Conservation (phyloP, 2,329 filamentous ascomycete species). For the Xylaria sp. region DNA sequence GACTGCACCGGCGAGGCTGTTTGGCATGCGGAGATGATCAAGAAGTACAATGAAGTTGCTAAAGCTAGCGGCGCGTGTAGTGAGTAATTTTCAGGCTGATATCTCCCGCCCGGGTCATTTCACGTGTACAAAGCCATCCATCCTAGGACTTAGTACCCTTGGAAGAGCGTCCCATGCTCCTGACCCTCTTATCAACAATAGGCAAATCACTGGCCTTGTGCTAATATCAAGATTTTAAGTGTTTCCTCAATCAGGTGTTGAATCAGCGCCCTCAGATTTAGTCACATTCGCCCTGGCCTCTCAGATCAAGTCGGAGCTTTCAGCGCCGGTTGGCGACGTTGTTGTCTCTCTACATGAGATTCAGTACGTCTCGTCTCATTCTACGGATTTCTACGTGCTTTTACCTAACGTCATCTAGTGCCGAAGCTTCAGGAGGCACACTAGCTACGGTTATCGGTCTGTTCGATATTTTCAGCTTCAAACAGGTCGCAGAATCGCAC, state of each 20-base stretch:
- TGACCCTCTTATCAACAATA: no score
- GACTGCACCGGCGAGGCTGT: slow-evolving; percentile 71
- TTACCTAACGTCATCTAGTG: slow-evolving; percentile 48
- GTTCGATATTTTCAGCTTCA: slow-evolving; percentile 63
- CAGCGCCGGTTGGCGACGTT: slow-evolving; percentile 63
- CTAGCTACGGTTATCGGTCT: slow-evolving; percentile 73
- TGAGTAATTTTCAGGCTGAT: slow-evolving; percentile 8
- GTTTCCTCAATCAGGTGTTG: slow-evolving; percentile 71
- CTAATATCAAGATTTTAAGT: slow-evolving; percentile 48
- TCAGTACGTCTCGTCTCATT: slow-evolving; percentile 46
- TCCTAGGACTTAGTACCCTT: neutral
- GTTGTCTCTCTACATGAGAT: slow-evolving; percentile 61
- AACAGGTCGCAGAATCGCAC: slow-evolving; percentile 58
- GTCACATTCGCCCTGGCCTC: slow-evolving; percentile 65
- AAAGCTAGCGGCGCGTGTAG: slow-evolving; percentile 63
- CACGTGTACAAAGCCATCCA: neutral
- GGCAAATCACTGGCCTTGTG: no score
- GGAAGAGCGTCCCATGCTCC: no score
- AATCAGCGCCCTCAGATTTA: slow-evolving; percentile 71
- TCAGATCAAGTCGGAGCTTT: slow-evolving; percentile 61
- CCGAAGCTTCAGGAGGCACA: slow-evolving; percentile 71
- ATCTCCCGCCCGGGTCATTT: neutral
- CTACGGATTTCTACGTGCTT: neutral
- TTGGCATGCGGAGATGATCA: slow-evolving; percentile 69
- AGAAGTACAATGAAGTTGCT: slow-evolving; percentile 66